These are phyloP conservation scores for Soucietia sequanensis DNA, from an alignment of 805 yeast species.

Conservation along the genomic window DNA sequence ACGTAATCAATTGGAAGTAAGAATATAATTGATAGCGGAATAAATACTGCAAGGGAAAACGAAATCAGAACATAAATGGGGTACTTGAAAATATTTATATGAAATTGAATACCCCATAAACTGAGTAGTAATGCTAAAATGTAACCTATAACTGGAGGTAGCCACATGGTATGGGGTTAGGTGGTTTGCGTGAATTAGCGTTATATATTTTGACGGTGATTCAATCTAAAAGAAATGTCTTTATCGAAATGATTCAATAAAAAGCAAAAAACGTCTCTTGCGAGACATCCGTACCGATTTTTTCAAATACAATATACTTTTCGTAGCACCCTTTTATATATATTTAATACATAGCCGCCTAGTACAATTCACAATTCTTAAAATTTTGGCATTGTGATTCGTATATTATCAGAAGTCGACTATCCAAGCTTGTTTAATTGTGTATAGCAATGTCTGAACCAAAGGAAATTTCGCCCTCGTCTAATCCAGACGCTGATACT, in stretches of 20 bases:
- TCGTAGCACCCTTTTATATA: no score
- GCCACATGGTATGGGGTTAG: constrained; percentile 20
- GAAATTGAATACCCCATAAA: constrained; percentile 31
- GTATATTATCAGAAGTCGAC: no score
- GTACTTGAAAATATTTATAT: constrained; percentile 33
- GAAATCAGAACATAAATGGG: constrained; percentile 46
- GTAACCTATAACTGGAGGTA: constrained; percentile 25
- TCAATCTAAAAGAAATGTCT: constrained; percentile 2
- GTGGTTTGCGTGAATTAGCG: background rate
- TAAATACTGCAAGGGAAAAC: constrained; percentile 58
- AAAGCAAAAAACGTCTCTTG: no score
- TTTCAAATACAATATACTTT: no score
- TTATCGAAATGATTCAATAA: background rate
- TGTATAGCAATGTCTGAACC: constrained; percentile 3
- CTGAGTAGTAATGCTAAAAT: constrained; percentile 24
- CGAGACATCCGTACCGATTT: no score
- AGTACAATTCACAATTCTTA: no score
- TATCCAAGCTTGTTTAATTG: no score
- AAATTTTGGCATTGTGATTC: no score
- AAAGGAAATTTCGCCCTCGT: background rate
- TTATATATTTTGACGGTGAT: background rate
- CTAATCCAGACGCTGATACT: constrained; percentile 1
- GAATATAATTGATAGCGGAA: constrained; percentile 73
- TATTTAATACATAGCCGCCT: no score
- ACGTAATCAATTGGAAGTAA: constrained; percentile 74